These are phyloP conservation scores for Melastoma malabathricum DNA, from an alignment of 345 rosid species.

Conservation along the genomic window DNA sequence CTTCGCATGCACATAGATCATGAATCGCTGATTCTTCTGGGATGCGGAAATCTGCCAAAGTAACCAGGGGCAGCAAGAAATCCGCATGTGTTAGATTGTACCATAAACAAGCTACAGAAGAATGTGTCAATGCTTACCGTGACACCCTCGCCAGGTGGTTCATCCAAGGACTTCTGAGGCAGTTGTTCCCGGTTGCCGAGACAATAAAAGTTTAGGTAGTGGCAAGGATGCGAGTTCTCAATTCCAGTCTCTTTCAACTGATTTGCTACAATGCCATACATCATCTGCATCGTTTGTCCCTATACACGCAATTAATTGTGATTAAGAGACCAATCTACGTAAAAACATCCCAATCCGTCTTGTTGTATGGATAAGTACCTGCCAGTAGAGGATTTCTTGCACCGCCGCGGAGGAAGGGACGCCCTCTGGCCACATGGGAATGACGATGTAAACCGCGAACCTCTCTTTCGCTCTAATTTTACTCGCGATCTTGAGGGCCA, in stretches of 20 bases:
- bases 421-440: conserved; percentile 96
- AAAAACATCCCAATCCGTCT: too few species aligned
- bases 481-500: conserved; percentile 64
- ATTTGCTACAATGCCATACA: conserved; percentile 56
- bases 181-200: conserved; percentile 60
- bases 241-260: conserved; percentile 41
- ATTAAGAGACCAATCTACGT: too few species aligned
- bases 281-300: conserved; percentile 82
- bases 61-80: background rate
- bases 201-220: conserved; percentile 77
- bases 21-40: conserved; percentile 49
- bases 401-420: conserved; percentile 53
- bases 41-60: conserved; percentile 35
- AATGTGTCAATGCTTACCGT: conserved; percentile 18
- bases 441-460: conserved; percentile 58
- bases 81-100: background rate
- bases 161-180: conserved; percentile 14
- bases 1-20: conserved; percentile 77
- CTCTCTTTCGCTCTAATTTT: conserved; percentile 69
- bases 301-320: conserved; percentile 9
- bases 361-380: conserved; percentile 26
- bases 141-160: conserved; percentile 10
- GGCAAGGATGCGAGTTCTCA: conserved; percentile 43
- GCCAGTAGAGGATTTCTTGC: conserved; percentile 87
- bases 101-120: background rate